phyloP scores from a whole-genome alignment of 2,329 filamentous ascomycete species.

The Apiospora koreana region DNA sequence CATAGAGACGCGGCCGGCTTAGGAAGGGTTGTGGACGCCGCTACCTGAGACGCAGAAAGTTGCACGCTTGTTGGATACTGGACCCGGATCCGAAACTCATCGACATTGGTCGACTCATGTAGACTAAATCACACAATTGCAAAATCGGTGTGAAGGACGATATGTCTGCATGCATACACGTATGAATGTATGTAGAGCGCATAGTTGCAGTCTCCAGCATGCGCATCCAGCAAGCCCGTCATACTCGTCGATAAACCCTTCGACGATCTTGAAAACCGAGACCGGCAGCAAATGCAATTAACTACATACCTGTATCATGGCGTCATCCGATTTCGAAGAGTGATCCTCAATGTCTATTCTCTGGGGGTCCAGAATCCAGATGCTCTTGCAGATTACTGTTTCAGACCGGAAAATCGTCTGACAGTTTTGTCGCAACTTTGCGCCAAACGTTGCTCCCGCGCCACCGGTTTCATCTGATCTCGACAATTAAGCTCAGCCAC shows the following conservation, averaged over 20 bases:
- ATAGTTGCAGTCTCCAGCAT: neutral
- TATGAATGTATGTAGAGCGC: neutral
- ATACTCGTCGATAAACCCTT: neutral
- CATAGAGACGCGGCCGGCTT: slow-evolving; percentile 4
- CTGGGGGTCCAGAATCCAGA: neutral
- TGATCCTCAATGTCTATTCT: neutral
- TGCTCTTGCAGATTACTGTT: neutral
- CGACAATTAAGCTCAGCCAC: neutral
- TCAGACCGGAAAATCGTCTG: slow-evolving; percentile 2
- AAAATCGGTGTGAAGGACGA: too few species aligned
- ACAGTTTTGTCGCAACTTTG: neutral
- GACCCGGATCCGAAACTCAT: neutral
- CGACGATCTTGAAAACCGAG: neutral
- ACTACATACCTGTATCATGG: too few species aligned
- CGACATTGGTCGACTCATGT: neutral
- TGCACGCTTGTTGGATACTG: neutral
- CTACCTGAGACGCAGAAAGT: slow-evolving; percentile 11
- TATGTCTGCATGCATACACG: neutral
- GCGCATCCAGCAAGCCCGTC: neutral
- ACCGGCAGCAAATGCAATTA: neutral
- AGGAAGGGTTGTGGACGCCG: slow-evolving; percentile 8
- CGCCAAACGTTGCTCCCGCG: neutral
- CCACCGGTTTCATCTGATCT: slow-evolving; percentile 6
- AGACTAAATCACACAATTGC: neutral
- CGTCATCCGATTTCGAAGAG: neutral